Conservation (phyloP, 1,284 basidiomycete species). For the Exobasidium rhododendri region DNA sequence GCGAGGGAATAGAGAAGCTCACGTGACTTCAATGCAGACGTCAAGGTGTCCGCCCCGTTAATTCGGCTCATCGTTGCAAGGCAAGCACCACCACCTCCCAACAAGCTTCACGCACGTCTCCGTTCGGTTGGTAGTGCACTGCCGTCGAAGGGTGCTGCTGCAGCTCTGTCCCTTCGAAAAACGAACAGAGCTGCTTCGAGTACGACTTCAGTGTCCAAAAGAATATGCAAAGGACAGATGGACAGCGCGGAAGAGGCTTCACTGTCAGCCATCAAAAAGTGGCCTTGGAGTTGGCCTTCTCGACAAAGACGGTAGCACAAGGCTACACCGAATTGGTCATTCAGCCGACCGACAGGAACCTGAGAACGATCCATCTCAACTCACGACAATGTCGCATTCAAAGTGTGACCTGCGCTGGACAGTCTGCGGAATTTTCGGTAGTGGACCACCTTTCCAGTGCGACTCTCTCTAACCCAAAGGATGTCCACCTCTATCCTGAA, state of each 20-base stretch:
- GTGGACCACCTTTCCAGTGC: conserved; percentile 72
- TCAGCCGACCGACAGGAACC: conserved; percentile 69
- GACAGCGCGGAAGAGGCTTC: conserved; percentile 37
- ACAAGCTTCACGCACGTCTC: no score
- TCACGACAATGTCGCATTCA: conserved; percentile 81
- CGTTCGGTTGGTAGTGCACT: no score
- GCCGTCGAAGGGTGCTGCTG: no score
- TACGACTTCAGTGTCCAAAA: no score
- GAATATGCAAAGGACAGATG: conserved; percentile 1
- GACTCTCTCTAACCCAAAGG: conserved; percentile 63
- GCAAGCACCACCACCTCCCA: no score
- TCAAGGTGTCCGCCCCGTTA: no score
- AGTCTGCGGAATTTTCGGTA: conserved; percentile 67
- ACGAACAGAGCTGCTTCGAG: no score
- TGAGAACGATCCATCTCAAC: conserved; percentile 77
- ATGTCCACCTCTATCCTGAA: conserved; percentile 86
- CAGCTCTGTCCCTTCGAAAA: no score
- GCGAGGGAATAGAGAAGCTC: no score
- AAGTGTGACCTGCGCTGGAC: conserved; percentile 63
- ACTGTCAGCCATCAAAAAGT: conserved; percentile 73
- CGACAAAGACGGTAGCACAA: conserved; percentile 29
- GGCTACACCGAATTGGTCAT: conserved; percentile 83
- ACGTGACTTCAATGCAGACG: no score
- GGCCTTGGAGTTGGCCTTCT: conserved; percentile 81
- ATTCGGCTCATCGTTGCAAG: no score